Evolutionary conservation across 768 basidiomycete genomes (phyloP).

Genomic region (Lentinula boryana): DNA sequence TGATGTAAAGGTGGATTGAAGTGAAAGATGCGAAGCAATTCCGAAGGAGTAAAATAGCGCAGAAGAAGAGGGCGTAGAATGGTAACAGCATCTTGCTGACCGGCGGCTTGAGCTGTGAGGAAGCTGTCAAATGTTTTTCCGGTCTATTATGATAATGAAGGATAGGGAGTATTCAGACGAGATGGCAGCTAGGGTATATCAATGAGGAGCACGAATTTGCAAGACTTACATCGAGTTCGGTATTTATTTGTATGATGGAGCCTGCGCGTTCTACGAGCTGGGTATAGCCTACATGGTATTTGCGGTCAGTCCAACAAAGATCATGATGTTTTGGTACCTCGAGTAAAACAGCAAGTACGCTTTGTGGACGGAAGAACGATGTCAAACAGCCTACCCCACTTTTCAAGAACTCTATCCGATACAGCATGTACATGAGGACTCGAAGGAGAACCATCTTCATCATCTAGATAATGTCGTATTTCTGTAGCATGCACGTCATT

Average conservation of each 20-base stretch:
- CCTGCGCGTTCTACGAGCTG: slow-evolving; percentile 73
- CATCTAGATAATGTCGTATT: slow-evolving; percentile 39
- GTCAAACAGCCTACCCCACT: slow-evolving; percentile 79
- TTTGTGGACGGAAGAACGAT: slow-evolving; percentile 60
- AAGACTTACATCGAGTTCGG: slow-evolving; percentile 50
- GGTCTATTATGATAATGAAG: slow-evolving; percentile 36
- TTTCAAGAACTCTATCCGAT: slow-evolving; percentile 56
- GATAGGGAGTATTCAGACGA: no score
- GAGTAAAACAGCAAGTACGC: slow-evolving; percentile 75
- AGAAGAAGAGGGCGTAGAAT: slow-evolving; percentile 54
- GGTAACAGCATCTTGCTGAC: slow-evolving; percentile 38
- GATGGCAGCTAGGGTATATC: slow-evolving; percentile 1
- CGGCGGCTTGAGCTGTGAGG: slow-evolving; percentile 33
- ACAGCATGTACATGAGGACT: slow-evolving; percentile 29
- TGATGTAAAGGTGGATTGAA: slow-evolving; percentile 28
- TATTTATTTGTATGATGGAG: slow-evolving; percentile 70
- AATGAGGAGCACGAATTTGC: background rate
- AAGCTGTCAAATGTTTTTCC: slow-evolving; percentile 53
- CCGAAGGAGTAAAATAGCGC: slow-evolving; percentile 71
- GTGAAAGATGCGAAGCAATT: slow-evolving; percentile 63
- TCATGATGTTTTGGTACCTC: slow-evolving; percentile 39
- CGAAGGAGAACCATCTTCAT: slow-evolving; percentile 3
- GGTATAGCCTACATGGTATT: slow-evolving; percentile 51
- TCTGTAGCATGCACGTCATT: slow-evolving; percentile 8
- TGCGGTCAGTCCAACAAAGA: background rate